Conservation (phyloP, 768 basidiomycete genomes). For the Psilocybe sp. region DNA sequence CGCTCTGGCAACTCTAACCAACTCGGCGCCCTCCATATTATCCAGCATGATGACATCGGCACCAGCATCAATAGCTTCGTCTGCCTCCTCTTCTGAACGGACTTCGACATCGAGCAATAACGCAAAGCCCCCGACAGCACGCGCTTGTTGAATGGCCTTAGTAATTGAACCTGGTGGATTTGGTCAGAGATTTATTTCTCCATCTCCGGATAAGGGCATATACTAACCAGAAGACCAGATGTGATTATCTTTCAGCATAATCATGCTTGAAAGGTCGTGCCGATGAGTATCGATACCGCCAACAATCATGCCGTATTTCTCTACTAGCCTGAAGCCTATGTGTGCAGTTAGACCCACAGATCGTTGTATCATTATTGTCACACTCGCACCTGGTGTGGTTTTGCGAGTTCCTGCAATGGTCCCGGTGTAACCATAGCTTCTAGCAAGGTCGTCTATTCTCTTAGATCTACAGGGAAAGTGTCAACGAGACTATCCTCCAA, state of each 20-base stretch:
- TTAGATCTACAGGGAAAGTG: conserved; percentile 61
- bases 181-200: conserved; percentile 6
- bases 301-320: conserved; percentile 98
- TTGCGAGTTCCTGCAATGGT: conserved; percentile 94
- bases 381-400: conserved; percentile 80
- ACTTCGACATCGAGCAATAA: conserved; percentile 94
- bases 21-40: conserved; percentile 79
- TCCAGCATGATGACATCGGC: conserved; percentile 96
- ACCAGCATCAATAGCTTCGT: conserved; percentile 96
- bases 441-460: conserved; percentile 74
- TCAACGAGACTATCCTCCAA: neutral
- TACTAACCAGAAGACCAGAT: conserved; percentile 89
- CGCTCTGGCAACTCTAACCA: conserved; percentile 63
- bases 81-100: conserved; percentile 81
- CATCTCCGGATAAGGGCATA: conserved; percentile 5
- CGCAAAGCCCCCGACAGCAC: conserved; percentile 87
- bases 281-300: conserved; percentile 96
- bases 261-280: conserved; percentile 97
- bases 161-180: conserved; percentile 76
- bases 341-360: conserved; percentile 3
- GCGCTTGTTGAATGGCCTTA: conserved; percentile 80
- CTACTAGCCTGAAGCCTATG: conserved; percentile 88
- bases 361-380: neutral
- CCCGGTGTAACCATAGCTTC: conserved; percentile 77
- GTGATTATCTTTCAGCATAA: conserved; percentile 99